phyloP scores from a whole-genome alignment of 495 filamentous ascomycete species.

The Astrocystis sublimbata region DNA sequence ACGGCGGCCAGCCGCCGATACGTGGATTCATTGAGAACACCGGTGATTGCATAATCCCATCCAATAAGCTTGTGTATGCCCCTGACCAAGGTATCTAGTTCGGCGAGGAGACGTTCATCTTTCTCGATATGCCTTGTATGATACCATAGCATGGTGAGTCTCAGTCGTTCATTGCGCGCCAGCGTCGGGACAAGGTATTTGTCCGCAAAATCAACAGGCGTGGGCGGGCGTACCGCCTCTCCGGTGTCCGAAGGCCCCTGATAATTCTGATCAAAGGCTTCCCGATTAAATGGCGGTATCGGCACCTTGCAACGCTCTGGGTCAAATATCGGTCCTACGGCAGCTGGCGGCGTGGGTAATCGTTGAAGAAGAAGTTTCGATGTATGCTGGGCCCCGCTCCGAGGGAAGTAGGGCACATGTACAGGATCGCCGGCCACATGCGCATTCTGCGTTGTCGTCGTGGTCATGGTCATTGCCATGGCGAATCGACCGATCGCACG shows the following conservation, averaged over 20 bases:
- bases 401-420: slow-evolving; percentile 1
- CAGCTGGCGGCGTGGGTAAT: slow-evolving; percentile 7
- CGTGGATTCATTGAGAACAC: slow-evolving; percentile 16
- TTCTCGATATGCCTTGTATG: slow-evolving; percentile 17
- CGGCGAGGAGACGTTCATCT: slow-evolving; percentile 11
- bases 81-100: neutral
- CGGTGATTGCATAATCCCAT: slow-evolving; percentile 20
- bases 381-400: neutral
- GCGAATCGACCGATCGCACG: neutral
- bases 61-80: slow-evolving; percentile 11
- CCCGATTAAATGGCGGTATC: slow-evolving; percentile 2
- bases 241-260: neutral
- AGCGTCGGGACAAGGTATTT: slow-evolving; percentile 17
- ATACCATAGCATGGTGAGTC: slow-evolving; percentile 20
- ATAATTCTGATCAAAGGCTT: neutral
- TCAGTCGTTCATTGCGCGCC: slow-evolving; percentile 17
- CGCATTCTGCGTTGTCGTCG: neutral
- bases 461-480: neutral
- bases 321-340: slow-evolving; percentile 17
- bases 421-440: neutral
- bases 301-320: slow-evolving; percentile 1
- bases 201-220: neutral
- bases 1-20: slow-evolving; percentile 20
- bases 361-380: slow-evolving; percentile 13
- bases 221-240: neutral